These are phyloP conservation scores for Candida michaelii DNA, from an alignment of 805 yeast genomes.

Conservation along the genomic window DNA sequence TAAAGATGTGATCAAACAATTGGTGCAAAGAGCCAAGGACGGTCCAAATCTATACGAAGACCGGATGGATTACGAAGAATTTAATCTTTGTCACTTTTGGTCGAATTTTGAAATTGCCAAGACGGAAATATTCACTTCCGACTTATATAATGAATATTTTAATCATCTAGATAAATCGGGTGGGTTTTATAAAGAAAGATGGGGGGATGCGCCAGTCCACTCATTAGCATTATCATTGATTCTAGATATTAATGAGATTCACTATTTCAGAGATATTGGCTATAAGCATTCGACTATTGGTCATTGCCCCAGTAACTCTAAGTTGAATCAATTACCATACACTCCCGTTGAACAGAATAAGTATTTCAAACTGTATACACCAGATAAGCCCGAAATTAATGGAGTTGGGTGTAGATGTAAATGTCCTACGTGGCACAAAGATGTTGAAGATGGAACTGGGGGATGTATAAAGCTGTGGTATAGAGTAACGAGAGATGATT, in stretches of 20 bases:
- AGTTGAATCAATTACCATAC: slow-evolving; percentile 50
- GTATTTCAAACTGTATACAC: slow-evolving; percentile 22
- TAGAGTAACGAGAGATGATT: slow-evolving; percentile 33
- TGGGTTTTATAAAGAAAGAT: slow-evolving; percentile 87
- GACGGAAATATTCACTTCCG: slow-evolving; percentile 68
- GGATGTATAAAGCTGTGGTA: slow-evolving; percentile 57
- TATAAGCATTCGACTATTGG: slow-evolving; percentile 76
- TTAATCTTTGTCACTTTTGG: slow-evolving; percentile 87
- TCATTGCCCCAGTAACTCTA: slow-evolving; percentile 75
- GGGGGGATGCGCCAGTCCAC: slow-evolving; percentile 98
- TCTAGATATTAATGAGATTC: slow-evolving; percentile 66
- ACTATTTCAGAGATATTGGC: slow-evolving; percentile 91
- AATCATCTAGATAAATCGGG: slow-evolving; percentile 65
- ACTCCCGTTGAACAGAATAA: slow-evolving; percentile 23
- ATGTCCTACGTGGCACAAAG: slow-evolving; percentile 57
- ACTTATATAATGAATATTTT: slow-evolving; percentile 66
- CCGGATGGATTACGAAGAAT: slow-evolving; percentile 63
- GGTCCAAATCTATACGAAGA: slow-evolving; percentile 45
- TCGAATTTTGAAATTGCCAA: slow-evolving; percentile 90
- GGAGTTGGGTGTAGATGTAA: slow-evolving; percentile 86
- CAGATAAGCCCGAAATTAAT: slow-evolving; percentile 31
- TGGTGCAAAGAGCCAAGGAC: slow-evolving; percentile 38
- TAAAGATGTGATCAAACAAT: slow-evolving; percentile 30
- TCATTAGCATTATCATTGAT: slow-evolving; percentile 82
- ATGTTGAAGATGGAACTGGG: slow-evolving; percentile 55